These are phyloP conservation scores for Suillus placidus DNA, from an alignment of 768 basidiomycete species.

Conservation along the genomic window DNA sequence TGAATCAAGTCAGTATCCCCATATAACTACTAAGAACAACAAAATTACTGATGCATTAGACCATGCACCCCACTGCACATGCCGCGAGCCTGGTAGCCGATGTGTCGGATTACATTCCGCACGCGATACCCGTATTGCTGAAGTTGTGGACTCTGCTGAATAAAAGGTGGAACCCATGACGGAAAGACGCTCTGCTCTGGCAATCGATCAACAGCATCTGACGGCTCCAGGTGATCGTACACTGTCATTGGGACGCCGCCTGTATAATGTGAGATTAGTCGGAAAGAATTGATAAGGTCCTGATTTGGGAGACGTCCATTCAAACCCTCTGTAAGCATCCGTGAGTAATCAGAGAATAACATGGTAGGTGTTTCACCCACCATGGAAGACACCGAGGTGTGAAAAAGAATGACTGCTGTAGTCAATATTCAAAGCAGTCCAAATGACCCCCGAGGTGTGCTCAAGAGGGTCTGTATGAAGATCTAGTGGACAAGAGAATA, in stretches of 20 bases:
- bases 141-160: conserved; percentile 47
- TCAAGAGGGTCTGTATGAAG: conserved; percentile 63
- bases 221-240: conserved; percentile 72
- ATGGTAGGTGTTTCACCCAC: conserved; percentile 43
- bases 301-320: conserved; percentile 97
- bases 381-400: conserved; percentile 93
- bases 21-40: not conserved
- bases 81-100: conserved; percentile 77
- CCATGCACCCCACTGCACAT: conserved; percentile 87
- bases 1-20: conserved; percentile 30
- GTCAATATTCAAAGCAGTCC: conserved; percentile 94
- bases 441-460: conserved; percentile 83
- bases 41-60: conserved; percentile 75
- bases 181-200: conserved; percentile 36
- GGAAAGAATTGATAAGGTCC: conserved; percentile 86
- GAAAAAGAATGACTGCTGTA: conserved; percentile 98
- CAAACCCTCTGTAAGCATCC: conserved; percentile 72
- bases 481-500: conserved; percentile 44
- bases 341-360: not conserved
- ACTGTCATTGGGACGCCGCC: conserved; percentile 77
- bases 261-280: conserved; percentile 69
- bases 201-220: conserved; percentile 39
- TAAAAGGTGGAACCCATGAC: conserved; percentile 48
- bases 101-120: conserved; percentile 69
- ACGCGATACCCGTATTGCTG: conserved; percentile 59